Evolutionary conservation across 768 basidiomycete species (phyloP), one percentile per base, ranked within the genome.

Genomic region (Mycena albidolilacea): DNA sequence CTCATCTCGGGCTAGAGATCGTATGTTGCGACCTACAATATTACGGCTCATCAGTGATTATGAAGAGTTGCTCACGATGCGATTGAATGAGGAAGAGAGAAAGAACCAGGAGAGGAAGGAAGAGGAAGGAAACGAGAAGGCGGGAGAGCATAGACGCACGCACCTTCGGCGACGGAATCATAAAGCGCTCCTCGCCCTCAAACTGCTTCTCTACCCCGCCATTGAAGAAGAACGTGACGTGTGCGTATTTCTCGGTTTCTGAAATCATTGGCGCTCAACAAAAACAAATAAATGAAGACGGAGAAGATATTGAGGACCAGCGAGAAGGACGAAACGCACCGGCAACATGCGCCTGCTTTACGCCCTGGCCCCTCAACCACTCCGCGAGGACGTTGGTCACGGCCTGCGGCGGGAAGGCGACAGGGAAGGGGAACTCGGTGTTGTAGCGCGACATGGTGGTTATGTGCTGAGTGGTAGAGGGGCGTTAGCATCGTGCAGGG

Each of bases 171-270:
- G 95, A 97, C 5, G 95, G 90, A 72, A 97, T 92, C 94, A 97
- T 92, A 79, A 92, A 87, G 21, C 97, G 87, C 76, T 90, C 86
- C 50, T 52, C 50, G 17, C 9, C 19, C 50, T 17, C 50, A 82
- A 95, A 98, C 78, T 97, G 94, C 80, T 97, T 95, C 86, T 97
- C 97, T 41, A 96, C 91, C 67, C 97, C 97, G 15, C 97, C 97
- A 82, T 97, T 97, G 89, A 98, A 97, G 90, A 97, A 97, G 87
- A 97, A 97, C 0, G 97, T 98, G 68, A 98, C 95, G 79, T 98
- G 97, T 3, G 96, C 96, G 81, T 97, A 98, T 84, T 98, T 97
- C 81, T 97, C 97, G 14, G 43, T 43, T 43, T 43, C 43, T 43
- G 23, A 23, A 23, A 23, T 23, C 23, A 2, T 2, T 2, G 23